phyloP scores from a whole-genome alignment of 2,329 filamentous ascomycete genomes.

The Cytospora schulzeri region DNA sequence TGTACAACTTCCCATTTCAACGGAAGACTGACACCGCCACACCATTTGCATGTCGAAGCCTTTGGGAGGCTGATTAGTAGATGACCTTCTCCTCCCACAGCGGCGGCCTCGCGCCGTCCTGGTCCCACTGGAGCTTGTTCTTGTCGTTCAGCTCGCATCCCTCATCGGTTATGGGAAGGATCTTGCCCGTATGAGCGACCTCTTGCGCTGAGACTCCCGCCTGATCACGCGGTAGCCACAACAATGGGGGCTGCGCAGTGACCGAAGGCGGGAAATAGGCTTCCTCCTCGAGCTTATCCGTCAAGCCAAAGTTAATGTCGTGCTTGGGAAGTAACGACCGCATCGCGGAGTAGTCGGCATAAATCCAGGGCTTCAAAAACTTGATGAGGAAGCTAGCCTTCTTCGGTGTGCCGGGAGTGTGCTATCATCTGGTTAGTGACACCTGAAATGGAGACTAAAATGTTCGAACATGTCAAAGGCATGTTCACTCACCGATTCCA shows the following conservation, averaged over 20 bases:
- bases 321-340: conserved; percentile 68
- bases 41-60: not conserved
- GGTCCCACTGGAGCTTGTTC: conserved; percentile 48
- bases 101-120: conserved; percentile 37
- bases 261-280: conserved; percentile 78
- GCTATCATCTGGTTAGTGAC: conserved; percentile 10
- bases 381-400: conserved; percentile 62
- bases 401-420: conserved; percentile 38
- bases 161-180: conserved; percentile 80
- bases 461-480: not conserved
- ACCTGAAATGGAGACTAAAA: no score
- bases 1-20: not conserved
- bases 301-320: conserved; percentile 58
- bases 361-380: conserved; percentile 78
- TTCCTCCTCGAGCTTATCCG: conserved; percentile 61
- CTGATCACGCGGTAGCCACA: conserved; percentile 84
- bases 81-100: conserved; percentile 41
- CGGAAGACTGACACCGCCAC: not conserved
- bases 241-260: conserved; percentile 60
- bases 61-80: conserved; percentile 33
- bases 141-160: conserved; percentile 72
- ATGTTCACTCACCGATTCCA: conserved; percentile 30
- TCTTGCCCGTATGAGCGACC: conserved; percentile 68
- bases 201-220: conserved; percentile 78
- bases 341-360: conserved; percentile 71